Evolutionary conservation across 495 filamentous ascomycete species (phyloP).

Genomic region (Viridothelium virens): DNA sequence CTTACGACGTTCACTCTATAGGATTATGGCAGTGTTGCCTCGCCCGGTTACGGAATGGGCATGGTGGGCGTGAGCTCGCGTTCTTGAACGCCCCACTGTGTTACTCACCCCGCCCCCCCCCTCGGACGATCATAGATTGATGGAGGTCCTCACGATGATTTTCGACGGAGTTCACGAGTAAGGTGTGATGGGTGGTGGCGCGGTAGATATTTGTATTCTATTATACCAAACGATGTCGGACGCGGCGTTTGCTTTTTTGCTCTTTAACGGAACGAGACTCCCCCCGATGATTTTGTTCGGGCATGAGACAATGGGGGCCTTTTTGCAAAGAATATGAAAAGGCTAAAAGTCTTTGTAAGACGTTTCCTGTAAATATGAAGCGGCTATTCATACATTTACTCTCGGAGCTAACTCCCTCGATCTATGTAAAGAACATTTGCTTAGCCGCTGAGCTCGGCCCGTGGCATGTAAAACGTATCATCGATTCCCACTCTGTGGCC

Average conservation of each 20-base stretch:
- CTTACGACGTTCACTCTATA: neutral
- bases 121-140: neutral
- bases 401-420: neutral
- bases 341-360: neutral
- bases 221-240: neutral
- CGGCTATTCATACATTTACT: neutral
- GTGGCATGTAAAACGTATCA: neutral
- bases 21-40: conserved; percentile 5
- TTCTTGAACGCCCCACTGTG: neutral
- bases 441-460: neutral
- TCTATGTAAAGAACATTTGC: neutral
- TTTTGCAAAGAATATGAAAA: neutral
- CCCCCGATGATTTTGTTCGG: neutral
- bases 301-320: neutral
- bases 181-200: neutral
- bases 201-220: conserved; percentile 4
- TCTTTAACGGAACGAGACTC: neutral
- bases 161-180: neutral
- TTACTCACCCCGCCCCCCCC: neutral
- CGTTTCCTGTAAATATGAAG: neutral
- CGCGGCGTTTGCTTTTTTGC: neutral
- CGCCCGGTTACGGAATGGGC: neutral
- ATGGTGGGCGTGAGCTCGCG: neutral
- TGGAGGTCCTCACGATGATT: neutral
- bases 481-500: neutral